Percentiles rank a stretch among this genome's conserved stretches.
These are phyloP conservation scores for Mrakiaceae sp. DNA, from an alignment of 1,284 basidiomycete genomes.

Conservation along the genomic window DNA sequence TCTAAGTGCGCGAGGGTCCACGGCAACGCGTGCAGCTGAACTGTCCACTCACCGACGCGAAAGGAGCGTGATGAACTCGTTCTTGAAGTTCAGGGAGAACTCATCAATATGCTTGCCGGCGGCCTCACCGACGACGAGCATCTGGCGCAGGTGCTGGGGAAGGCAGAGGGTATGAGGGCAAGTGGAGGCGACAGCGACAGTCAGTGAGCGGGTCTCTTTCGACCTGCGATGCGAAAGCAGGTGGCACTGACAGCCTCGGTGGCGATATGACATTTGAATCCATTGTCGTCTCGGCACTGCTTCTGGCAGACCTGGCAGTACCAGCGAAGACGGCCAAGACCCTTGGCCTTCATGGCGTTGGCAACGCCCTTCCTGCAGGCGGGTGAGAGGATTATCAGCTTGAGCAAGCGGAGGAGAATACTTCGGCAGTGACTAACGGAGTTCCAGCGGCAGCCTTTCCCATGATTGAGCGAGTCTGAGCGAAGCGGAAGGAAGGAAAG, in stretches of 20 bases:
- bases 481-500: too few relatives aligned
- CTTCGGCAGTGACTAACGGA: neutral
- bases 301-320: slow-evolving; percentile 96
- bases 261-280: slow-evolving; percentile 54
- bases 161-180: neutral
- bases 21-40: neutral
- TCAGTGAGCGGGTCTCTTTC: neutral
- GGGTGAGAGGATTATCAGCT: neutral
- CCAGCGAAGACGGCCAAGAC: slow-evolving; percentile 83
- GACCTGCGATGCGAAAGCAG: slow-evolving; percentile 19
- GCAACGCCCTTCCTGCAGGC: slow-evolving; percentile 58
- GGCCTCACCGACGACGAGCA: slow-evolving; percentile 87
- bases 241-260: slow-evolving; percentile 18
- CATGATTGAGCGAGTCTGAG: neutral
- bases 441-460: neutral
- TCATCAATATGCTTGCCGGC: slow-evolving; percentile 83
- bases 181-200: slow-evolving; percentile 27
- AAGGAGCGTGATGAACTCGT: slow-evolving; percentile 79
- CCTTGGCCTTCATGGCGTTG: slow-evolving; percentile 94
- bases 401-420: neutral
- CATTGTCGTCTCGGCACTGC: slow-evolving; percentile 92
- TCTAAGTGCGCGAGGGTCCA: neutral
- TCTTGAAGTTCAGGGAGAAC: slow-evolving; percentile 81
- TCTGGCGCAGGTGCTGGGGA: slow-evolving; percentile 68
- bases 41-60: slow-evolving; percentile 52